Evolutionary conservation across 2,329 filamentous ascomycete genomes (phyloP), one percentile per base, ranked within the genome.

Genomic region (Cladosporium sp.): DNA sequence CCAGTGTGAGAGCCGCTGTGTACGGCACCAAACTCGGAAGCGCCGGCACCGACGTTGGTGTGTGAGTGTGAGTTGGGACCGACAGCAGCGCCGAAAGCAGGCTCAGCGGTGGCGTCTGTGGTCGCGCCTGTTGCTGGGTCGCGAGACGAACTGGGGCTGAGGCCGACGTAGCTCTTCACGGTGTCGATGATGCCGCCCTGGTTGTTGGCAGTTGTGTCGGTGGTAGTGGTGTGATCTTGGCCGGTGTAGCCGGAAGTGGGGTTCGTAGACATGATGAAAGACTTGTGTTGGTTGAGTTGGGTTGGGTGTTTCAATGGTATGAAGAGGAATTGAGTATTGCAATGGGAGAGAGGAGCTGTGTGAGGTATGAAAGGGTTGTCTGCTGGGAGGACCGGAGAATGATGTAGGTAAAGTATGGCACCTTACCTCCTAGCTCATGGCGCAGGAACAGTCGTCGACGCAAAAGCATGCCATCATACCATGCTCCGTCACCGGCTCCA

Each of bases 161-260:
- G 22, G 5, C 66, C 65, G 34, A 69, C 60, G 22, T 65, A 64
- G 39, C 51, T 54, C 56, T 63, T 64, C 22, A 69, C 60, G 0
- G 64, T 66, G 22, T 60, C 61, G 36, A 68, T 55, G 28, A 68
- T 50, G 52, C 62, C 58, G 39, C 59, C 55, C 3, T 37, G 42
- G 25, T 37, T 37, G 28, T 38, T 25, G 52, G 15, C 3, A 34
- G 15, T 19, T 8, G 49, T 25, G 28, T 19, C 39, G 25, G 40
- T 36, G 55, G 51, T 15, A 22, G 19, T 36, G 43, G 42, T 49
- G 55, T 57, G 28, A 36, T 50, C 30, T 6, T 45, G 39, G 38
- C 51, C 30, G 9, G 19, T 19, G 39, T 12, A n/a, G 54, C 34
- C 40, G 34, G 17, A n/a, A 22, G 38, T 25, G 55, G 55, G 45